Base-by-base conservation (phyloP, 805 yeast species). In the Komagataella pastoris region DNA sequence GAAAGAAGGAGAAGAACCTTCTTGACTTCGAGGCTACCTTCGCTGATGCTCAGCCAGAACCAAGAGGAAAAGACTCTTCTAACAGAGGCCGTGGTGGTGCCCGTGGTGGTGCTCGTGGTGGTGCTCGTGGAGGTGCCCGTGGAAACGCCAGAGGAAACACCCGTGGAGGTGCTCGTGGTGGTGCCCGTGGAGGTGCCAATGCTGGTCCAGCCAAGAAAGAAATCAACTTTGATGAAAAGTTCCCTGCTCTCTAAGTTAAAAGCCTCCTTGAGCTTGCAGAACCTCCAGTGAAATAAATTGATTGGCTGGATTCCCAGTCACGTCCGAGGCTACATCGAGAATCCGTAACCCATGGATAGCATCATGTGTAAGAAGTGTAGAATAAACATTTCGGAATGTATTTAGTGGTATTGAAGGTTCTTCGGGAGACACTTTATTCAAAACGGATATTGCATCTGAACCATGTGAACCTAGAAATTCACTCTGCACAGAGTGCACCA, bases 1-100 rank as follows among this genome's bases (percentile, higher is more conserved):
- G 75, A 65, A 89, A 88, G 80, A 90, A 90, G 81, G 85, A 85
- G 70, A 88, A 88, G 84, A 77, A 73, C 64, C 71, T 75, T 66
- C 75, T 89, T 65, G 91, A 87, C 58, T 74, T 87, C 61, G 81
- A 81, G 61, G 85, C 90, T 55, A 71, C 77, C 56, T 85, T 84
- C 66, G 74, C 84, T 60, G 89, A 82, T 62, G 74, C 76, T 57
- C 64, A 64, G 59, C 73, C 74, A 56, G 66, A 64, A 54, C 59
- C 69, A 59, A 68, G 60, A 55, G 54, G 55, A 54, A 61, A 68
- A 62, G 68, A 45, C 17, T 46, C 45, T 30, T 50, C 53, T 48
- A 19, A 55, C 53, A 56, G 59, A 54, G 61, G 61, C 51, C 57
- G 57, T 52, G 60, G 72, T 58, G 61, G 63, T 57, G 54, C 58